These are phyloP conservation scores for Purpureocillium lavendulum DNA, from an alignment of 2,329 filamentous ascomycete species.

Conservation along the genomic window DNA sequence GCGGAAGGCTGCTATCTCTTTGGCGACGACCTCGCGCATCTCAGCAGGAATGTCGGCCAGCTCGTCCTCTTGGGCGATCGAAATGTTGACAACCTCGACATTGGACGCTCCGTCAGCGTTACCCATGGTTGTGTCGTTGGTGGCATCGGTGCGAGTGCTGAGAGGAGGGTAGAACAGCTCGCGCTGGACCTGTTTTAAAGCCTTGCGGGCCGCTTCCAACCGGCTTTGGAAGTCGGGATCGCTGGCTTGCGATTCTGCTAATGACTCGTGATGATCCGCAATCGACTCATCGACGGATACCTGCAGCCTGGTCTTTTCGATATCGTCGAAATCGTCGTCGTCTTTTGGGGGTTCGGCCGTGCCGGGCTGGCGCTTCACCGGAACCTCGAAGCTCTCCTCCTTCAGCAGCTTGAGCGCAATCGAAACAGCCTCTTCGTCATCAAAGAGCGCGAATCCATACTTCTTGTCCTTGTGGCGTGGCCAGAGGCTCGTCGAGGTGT, in stretches of 20 bases:
- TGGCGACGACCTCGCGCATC: slow-evolving; percentile 89
- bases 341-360: slow-evolving; percentile 33
- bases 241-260: slow-evolving; percentile 58
- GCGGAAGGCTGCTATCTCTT: slow-evolving; percentile 89
- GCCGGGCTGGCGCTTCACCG: slow-evolving; percentile 63
- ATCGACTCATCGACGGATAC: slow-evolving; percentile 78
- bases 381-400: slow-evolving; percentile 75
- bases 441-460: slow-evolving; percentile 94
- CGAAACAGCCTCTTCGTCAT: slow-evolving; percentile 80
- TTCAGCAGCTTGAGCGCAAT: slow-evolving; percentile 78
- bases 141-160: slow-evolving; percentile 41
- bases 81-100: slow-evolving; percentile 84
- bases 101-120: slow-evolving; percentile 55
- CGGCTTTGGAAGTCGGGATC: slow-evolving; percentile 56
- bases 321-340: slow-evolving; percentile 35
- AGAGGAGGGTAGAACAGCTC: slow-evolving; percentile 63
- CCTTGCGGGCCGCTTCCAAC: slow-evolving; percentile 59
- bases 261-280: slow-evolving; percentile 76
- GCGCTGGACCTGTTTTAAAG: slow-evolving; percentile 59
- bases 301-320: slow-evolving; percentile 64
- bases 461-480: slow-evolving; percentile 67
- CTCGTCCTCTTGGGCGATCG: slow-evolving; percentile 82
- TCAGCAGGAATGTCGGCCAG: slow-evolving; percentile 91
- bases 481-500: slow-evolving; percentile 53
- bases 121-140: slow-evolving; percentile 63